Base-by-base conservation (phyloP, 1,284 basidiomycete species). In the Irpex sp. region DNA sequence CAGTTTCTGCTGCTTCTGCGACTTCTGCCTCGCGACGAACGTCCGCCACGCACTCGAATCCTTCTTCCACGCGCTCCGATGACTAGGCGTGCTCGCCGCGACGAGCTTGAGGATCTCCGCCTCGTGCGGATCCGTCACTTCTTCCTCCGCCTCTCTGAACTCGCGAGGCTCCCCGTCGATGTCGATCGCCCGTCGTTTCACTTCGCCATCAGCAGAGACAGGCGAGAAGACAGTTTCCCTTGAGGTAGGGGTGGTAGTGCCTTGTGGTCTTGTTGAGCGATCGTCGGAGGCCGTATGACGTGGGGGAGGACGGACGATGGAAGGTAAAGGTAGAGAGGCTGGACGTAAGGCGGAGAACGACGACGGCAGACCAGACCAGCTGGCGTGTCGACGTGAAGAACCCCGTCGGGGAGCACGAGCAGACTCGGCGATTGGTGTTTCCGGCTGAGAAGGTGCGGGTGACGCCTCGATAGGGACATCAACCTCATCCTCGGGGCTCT, bases 61-160 rank as follows among this genome's bases (percentile, higher is more conserved):
- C 65, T 80, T 79, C 68, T 78, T 83, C 89, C 89, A 90, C 6
- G 84, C 83, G 16, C 78, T 82, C 61, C 87, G 78, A 69, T 91
- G 89, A 66, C 86, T 90, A 0, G 88, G 86, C 21, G 78, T 83
- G 71, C 82, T 78, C 36, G 86, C 88, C 5, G 85, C 87, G 14
- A 90, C 82, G 23, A 89, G 75, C 65, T 80, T 81, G 65, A 83
- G 65, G 45, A 90, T 76, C 63, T 84, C 82, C 39, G 75, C 78
- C 65, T 88, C 84, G 52, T 78, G 79, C 59, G 80, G 71, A 63
- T 82, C 78, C 16, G 68, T 61, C 3, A 64, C 42, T 45, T 68
- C 65, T 8, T 65, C 64, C n/a, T 63, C 63, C 42, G 28, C 28
- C 28, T 58, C 52, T 55, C 19, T 18, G 47, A 58, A 10, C 39